A percentile compares a stretch with the other conserved stretches of the same genome.
phyloP scores from a whole-genome alignment of 164 flowering plant genomes.

The Tinospora cordifolia region DNA sequence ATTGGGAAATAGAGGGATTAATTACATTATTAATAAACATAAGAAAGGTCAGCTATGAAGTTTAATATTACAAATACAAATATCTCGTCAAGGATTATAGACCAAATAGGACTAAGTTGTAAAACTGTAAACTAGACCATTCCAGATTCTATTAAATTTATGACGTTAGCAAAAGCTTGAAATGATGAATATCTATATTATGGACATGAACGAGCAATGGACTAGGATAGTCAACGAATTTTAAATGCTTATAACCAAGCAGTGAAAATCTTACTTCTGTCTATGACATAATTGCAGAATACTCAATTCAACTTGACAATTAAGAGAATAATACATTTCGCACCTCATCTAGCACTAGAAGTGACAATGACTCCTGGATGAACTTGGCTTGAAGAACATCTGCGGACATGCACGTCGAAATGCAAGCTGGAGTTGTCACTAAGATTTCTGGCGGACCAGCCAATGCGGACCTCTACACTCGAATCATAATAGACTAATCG shows the following conservation, averaged over 20 bases:
- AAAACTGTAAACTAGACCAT: neutral
- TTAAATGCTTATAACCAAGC: neutral
- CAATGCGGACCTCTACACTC: constrained; percentile 53
- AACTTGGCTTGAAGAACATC: constrained; percentile 46
- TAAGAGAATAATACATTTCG: neutral
- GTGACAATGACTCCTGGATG: constrained; percentile 57
- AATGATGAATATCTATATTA: neutral
- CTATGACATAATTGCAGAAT: neutral
- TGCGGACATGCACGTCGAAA: constrained; percentile 57
- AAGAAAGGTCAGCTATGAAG: neutral
- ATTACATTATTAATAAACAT: neutral
- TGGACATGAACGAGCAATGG: neutral
- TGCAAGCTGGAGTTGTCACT: constrained; percentile 79
- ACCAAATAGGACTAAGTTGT: neutral
- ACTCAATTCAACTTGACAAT: neutral
- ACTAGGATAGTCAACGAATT: neutral
- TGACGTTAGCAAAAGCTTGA: neutral
- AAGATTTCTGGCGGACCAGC: constrained; percentile 79
- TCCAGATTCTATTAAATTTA: neutral
- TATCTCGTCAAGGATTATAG: neutral
- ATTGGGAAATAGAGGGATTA: neutral
- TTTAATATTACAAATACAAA: neutral
- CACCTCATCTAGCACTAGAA: constrained; percentile 93
- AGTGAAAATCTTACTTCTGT: neutral
- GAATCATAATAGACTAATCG: constrained; percentile 5